Conservation (phyloP, 129 eudicot genomes). For the Rutidosis leptorrhynchoides region DNA sequence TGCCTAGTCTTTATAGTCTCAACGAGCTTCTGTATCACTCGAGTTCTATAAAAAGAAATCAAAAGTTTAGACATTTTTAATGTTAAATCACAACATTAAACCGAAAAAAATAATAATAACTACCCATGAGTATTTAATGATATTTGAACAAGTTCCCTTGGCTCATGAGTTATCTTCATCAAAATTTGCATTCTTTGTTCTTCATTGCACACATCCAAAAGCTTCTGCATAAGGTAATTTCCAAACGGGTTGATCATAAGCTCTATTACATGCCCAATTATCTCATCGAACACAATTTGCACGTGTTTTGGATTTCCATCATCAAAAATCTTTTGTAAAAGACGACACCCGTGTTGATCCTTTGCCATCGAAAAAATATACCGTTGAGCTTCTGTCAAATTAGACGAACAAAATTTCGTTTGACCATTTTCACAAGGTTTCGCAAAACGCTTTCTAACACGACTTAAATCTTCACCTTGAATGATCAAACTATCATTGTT, state of each 20-base stretch:
- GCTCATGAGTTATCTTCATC: conserved; percentile 45
- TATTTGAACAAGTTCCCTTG: conserved; percentile 54
- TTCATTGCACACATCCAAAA: conserved; percentile 68
- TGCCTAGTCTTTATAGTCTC: conserved; percentile 65
- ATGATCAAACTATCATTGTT: conserved; percentile 59
- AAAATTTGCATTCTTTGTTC: conserved; percentile 70
- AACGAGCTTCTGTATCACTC: conserved; percentile 77
- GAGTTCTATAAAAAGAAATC: conserved; percentile 48
- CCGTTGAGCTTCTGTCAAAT: conserved; percentile 42
- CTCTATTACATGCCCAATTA: conserved; percentile 62
- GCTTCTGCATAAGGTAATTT: conserved; percentile 80
- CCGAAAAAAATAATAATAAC: neutral
- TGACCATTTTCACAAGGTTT: conserved; percentile 37
- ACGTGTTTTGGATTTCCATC: conserved; percentile 61
- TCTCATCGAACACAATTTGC: conserved; percentile 57
- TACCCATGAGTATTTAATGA: conserved; percentile 79
- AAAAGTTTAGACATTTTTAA: neutral
- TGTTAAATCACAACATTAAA: neutral
- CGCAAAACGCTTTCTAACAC: conserved; percentile 24
- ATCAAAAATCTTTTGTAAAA: conserved; percentile 64
- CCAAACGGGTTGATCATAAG: conserved; percentile 81
- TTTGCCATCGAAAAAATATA: conserved; percentile 52
- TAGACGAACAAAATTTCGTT: conserved; percentile 28
- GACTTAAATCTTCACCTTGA: conserved; percentile 51
- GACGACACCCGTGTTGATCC: conserved; percentile 84